Evolutionary conservation across 331 rosid genomes (phyloP).

Genomic region (Pyracantha coccinea): DNA sequence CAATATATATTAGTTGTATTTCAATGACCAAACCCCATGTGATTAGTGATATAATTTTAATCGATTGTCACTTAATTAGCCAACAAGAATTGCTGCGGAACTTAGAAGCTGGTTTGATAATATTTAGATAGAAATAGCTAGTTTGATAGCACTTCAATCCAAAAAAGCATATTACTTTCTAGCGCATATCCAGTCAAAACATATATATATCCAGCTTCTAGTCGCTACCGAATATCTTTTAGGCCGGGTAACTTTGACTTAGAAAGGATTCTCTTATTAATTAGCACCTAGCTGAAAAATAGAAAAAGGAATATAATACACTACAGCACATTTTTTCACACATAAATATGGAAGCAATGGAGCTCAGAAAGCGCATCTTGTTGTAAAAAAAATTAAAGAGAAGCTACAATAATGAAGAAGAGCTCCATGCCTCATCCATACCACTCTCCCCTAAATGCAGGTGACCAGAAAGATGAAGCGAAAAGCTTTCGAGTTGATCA

Average conservation of each 20-base stretch:
- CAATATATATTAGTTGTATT: background rate
- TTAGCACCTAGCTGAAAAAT: background rate
- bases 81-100: background rate
- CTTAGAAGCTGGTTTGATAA: no score
- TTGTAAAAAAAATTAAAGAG: background rate
- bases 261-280: background rate
- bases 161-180: no score
- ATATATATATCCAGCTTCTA: no score
- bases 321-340: background rate
- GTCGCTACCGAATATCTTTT: no score
- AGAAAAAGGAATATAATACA: background rate
- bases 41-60: background rate
- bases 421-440: conserved; percentile 7
- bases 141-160: no score
- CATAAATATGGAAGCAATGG: conserved; percentile 14
- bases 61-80: background rate
- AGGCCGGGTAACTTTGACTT: background rate
- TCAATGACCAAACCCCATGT: conserved; percentile 3
- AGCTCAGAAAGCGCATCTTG: background rate
- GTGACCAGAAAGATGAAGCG: background rate
- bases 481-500: conserved; percentile 2
- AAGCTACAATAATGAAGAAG: conserved; percentile 11
- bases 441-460: background rate
- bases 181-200: no score
- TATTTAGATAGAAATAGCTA: no score